Base-by-base conservation (phyloP, 441 rosid species). In the Rhodomyrtus psidioides region DNA sequence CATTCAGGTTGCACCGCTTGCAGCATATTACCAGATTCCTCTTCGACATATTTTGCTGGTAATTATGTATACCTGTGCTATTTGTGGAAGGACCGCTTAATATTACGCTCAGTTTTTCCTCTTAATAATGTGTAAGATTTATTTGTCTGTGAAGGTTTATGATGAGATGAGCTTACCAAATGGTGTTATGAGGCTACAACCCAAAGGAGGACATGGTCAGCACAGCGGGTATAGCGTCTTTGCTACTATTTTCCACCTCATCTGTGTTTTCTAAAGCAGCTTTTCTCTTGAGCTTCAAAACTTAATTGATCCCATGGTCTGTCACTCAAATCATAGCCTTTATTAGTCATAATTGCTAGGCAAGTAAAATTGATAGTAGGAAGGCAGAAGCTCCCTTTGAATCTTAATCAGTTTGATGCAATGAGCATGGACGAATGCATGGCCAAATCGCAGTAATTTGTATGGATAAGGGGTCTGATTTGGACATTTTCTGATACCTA, bases 121-220 rank as follows among this genome's bases (percentile, higher is more conserved):
- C 49, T 42, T 42, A 65, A 85, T 88, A 53, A 28, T 60, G 5
- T 85, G 46, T 57, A 65, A 49, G 26, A 84, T 89, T 54, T 46
- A 51, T 81, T 87, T 87, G 75, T 83, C 84, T 60, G 49, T 87
- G 34, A 89, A 96, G 98, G 87, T 94, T 26, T 95, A 95, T 84
- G 99, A 97, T 89, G 98, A 96, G 88, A 94, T 96, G 97, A 95
- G 92, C 89, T 88, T 97, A 87, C 98, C 98, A 70, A 97, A 94
- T 90, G 98, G 98, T 85, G 95, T 96, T 81, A 34, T 97, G 88
- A 93, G 97, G 91, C 92, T 96, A 85, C 98, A 94, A 86, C 98
- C 97, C n/a, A 97, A 95, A 89, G 99, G 97, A 86, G 97, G 98
- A 83, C 95, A 95, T 88, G 97, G 98, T 81, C 93, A 94, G 91